Evolutionary conservation across 2,329 filamentous ascomycete genomes (phyloP).

Genomic region (Dactylellina parvicollis): DNA sequence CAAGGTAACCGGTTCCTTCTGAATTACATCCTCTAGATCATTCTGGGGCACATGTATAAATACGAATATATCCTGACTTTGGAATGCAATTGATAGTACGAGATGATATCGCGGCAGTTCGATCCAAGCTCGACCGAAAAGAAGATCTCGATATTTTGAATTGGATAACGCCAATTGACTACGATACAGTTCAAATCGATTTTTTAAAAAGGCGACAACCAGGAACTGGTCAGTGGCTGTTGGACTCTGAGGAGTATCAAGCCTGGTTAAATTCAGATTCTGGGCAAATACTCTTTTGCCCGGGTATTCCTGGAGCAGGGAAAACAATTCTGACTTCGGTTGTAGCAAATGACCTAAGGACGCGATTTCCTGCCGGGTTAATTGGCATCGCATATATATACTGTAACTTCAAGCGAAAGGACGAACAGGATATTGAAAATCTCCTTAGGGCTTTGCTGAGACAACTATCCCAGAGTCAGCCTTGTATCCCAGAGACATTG

Average conservation of each 20-base stretch:
- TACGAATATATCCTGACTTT: no score
- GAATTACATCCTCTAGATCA: no score
- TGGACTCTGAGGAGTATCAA: constrained; percentile 61
- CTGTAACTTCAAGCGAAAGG: constrained; percentile 62
- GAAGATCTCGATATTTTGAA: constrained; percentile 4
- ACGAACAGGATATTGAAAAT: constrained; percentile 61
- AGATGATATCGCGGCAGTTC: neutral
- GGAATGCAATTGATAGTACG: no score
- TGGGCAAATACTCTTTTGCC: constrained; percentile 14
- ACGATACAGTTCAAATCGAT: neutral
- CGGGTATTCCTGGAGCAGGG: constrained; percentile 62
- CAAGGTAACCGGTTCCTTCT: no score
- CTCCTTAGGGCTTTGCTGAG: constrained; percentile 61
- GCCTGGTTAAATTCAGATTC: constrained; percentile 58
- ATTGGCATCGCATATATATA: constrained; percentile 64
- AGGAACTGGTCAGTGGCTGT: constrained; percentile 65
- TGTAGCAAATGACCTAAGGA: constrained; percentile 62
- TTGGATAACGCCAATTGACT: constrained; percentile 21
- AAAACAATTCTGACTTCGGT: constrained; percentile 65
- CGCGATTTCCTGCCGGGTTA: neutral
- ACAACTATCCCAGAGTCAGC: constrained; percentile 60
- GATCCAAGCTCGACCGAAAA: neutral
- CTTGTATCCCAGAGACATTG: constrained; percentile 3
- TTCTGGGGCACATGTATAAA: no score
- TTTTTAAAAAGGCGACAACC: constrained; percentile 59